A percentile compares a stretch with the other conserved stretches of the same genome.
phyloP scores from a whole-genome alignment of 306 rosid genomes.

The Cucurbita ficifolia region DNA sequence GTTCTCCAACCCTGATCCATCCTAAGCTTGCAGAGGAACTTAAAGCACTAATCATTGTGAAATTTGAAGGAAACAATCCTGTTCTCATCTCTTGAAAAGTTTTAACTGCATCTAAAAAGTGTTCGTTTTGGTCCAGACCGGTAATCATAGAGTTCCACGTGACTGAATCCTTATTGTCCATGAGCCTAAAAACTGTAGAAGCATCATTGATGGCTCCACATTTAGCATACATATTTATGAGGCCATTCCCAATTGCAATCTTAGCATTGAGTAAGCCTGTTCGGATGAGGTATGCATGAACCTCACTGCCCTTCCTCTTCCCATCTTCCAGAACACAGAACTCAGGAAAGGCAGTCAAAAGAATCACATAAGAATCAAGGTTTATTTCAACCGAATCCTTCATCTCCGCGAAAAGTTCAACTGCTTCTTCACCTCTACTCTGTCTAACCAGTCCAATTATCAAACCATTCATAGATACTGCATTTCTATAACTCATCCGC shows the following conservation, averaged over 20 bases:
- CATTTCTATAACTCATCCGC: conserved; percentile 56
- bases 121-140: conserved; percentile 67
- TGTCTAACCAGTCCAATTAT: conserved; percentile 79
- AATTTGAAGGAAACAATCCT: conserved; percentile 57
- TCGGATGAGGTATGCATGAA: conserved; percentile 47
- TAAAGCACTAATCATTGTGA: conserved; percentile 69
- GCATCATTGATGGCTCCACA: conserved; percentile 51
- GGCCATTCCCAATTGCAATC: conserved; percentile 57
- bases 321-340: conserved; percentile 45
- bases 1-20: conserved; percentile 55
- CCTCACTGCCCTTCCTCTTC: conserved; percentile 55
- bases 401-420: conserved; percentile 46
- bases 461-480: conserved; percentile 74
- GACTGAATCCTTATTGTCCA: conserved; percentile 45
- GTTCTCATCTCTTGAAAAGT: conserved; percentile 49
- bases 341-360: conserved; percentile 53
- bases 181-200: conserved; percentile 36
- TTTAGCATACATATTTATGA: conserved; percentile 70
- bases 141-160: conserved; percentile 82
- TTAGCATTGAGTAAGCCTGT: conserved; percentile 21
- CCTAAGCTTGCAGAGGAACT: conserved; percentile 80
- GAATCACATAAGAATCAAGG: conserved; percentile 51
- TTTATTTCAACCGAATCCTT: conserved; percentile 43
- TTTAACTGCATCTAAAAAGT: conserved; percentile 49
- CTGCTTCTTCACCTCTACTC: conserved; percentile 70